phyloP scores from a whole-genome alignment of 2,329 filamentous ascomycete genomes.

The Ceratocystis lukuohia region DNA sequence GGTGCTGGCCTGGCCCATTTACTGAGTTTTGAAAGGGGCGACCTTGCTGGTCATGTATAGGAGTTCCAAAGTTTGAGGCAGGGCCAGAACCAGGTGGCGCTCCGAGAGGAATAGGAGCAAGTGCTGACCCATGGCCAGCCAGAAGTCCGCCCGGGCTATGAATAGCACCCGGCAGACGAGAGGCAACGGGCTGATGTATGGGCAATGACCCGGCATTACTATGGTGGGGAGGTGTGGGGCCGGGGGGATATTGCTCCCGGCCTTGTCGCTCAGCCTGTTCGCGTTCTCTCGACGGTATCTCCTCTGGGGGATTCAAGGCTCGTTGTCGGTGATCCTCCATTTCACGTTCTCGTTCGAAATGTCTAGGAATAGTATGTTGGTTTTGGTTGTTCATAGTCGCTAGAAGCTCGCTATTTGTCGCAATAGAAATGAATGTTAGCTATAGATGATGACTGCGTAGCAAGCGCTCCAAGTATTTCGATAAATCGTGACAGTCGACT shows the following conservation, averaged over 20 bases:
- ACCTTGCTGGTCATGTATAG: conserved; percentile 39
- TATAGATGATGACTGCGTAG: background rate
- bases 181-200: conserved; percentile 86
- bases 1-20: conserved; percentile 35
- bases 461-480: background rate
- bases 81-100: conserved; percentile 34
- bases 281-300: conserved; percentile 33
- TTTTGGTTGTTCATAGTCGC: conserved; percentile 36
- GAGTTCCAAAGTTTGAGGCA: conserved; percentile 39
- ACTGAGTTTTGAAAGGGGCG: conserved; percentile 40
- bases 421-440: conserved; percentile 4
- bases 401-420: conserved; percentile 15
- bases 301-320: conserved; percentile 35
- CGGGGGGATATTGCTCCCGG: conserved; percentile 52
- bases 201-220: conserved; percentile 79
- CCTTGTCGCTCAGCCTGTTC: conserved; percentile 44
- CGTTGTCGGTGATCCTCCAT: conserved; percentile 37
- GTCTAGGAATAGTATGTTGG: conserved; percentile 29
- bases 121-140: conserved; percentile 52
- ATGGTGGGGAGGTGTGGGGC: conserved; percentile 67
- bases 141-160: conserved; percentile 86
- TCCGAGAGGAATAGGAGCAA: conserved; percentile 39
- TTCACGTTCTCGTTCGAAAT: conserved; percentile 37
- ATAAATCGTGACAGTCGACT: background rate
- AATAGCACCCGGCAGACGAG: conserved; percentile 65